Evolutionary conservation across 106 monocot genomes (phyloP), one percentile per base, ranked within the genome.

Genomic region (Ottelia alismoides): DNA sequence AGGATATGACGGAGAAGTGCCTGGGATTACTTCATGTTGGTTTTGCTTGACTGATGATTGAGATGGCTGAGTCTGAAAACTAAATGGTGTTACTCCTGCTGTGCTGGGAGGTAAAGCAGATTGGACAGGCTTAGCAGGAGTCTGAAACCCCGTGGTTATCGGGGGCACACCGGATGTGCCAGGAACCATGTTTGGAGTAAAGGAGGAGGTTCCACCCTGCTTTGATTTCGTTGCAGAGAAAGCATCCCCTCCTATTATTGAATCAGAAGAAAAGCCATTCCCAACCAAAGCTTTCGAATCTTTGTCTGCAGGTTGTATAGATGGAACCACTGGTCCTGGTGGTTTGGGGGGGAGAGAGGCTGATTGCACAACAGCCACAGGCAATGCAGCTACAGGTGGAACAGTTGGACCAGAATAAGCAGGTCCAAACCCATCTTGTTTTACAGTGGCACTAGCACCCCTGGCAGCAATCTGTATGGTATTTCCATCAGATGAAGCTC

Each of bases 221-320:
- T 76, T 88, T 61, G 60, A 47, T 50, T 82, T 78, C 47, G 64
- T 48, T 43, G 52, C 47, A 26, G 77, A 70, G 59, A 76, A 84
- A 5, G 32, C 22, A 49, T 84, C 76, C 4, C 60, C 69, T 55
- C 93, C 87, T 66, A 83, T 77, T 50, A 30, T 47, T 25, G 79
- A 72, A 51, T 56, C 61, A 31, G 72, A 72, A 51, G 81, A 31
- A 69, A 82, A 70, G 16, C 75, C 84, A 76, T 85, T 85, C 53
- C 76, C 81, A 63, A 68, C 74, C 30, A 64, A 53, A 52, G 69
- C 31, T 58, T 78, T 84, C 48, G 72, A 65, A 81, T 77, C 73
- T 30, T 62, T 70, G 25, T 61, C 45, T 52, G 82, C 20, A 32
- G 66, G 52, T 53, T 67, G 74, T 51, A 58, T 29, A 61, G 78